phyloP scores from a whole-genome alignment of 257 asterid genomes.

The Lavandula angustifolia region DNA sequence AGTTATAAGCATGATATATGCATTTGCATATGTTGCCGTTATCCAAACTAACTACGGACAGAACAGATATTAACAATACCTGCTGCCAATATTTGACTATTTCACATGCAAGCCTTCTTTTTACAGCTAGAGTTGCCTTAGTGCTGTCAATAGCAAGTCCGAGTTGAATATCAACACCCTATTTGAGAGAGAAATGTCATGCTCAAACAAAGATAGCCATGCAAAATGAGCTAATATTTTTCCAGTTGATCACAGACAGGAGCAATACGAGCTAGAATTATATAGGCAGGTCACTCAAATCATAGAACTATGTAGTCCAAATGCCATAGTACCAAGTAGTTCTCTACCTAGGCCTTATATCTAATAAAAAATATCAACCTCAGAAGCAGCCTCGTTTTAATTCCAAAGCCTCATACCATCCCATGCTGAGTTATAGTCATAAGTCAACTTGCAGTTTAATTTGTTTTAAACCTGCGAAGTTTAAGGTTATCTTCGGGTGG shows the following conservation, averaged over 20 bases:
- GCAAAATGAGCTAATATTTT: conserved; percentile 3
- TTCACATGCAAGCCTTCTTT: conserved; percentile 98
- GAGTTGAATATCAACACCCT: conserved; percentile 99
- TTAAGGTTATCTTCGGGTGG: conserved; percentile 1
- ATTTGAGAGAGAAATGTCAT: conserved; percentile 30
- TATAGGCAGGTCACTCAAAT: background rate
- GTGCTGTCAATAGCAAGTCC: conserved; percentile 98
- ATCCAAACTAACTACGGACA: background rate
- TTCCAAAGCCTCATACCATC: background rate
- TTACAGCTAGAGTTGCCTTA: conserved; percentile 97
- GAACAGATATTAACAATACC: conserved; percentile 41
- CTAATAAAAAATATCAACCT: background rate
- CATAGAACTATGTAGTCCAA: background rate
- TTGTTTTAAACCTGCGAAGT: background rate
- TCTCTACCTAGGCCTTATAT: conserved; percentile 2
- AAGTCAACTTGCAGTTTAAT: background rate
- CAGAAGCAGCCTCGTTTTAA: background rate
- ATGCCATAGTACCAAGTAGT: background rate
- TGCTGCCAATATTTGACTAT: conserved; percentile 99
- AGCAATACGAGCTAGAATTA: conserved; percentile 17
- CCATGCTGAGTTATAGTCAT: background rate
- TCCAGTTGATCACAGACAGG: background rate
- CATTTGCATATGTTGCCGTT: background rate
- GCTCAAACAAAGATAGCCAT: conserved; percentile 20
- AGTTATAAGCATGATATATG: background rate